Evolutionary conservation across 148 eudicot species (phyloP), one percentile per base, ranked within the genome.

Genomic region (Cornus kousa): DNA sequence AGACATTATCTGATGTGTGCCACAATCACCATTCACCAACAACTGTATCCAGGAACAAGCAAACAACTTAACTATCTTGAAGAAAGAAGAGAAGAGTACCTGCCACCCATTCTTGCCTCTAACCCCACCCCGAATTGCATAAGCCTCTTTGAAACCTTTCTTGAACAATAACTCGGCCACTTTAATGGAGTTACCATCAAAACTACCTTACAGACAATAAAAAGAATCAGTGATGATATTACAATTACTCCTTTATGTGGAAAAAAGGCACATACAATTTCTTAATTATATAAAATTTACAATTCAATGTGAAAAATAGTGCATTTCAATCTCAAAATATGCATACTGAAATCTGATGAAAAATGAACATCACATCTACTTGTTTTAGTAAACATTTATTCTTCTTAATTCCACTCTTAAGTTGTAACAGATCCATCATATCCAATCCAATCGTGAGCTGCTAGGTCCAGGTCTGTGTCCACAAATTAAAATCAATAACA

Each of bases 61-160:
- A 28, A 28, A 23, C 62, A 31, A 7, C 11, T 60, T 3, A 60
- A 68, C 33, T n/a, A 9, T 59, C 8, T 12, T 20, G 22, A 68
- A 68, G 22, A 22, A 73, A 75, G 5, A 69, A 77, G n/a, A 53
- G 78, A 55, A 57, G 67, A 23, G 35, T 74, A 93, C 99, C 94
- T 87, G 92, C 99, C 99, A 96, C 33, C 98, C 99, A 40, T 86
- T 89, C 81, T 86, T 85, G 89, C 99, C 99, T 85, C 88, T 88
- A 79, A 90, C 80, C 50, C 99, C 99, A 66, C 97, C 99, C 72
- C 87, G 88, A 82, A 96, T 89, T 70, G 99, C 98, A 80, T 90
- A 96, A 39, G 95, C 95, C 84, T 89, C 94, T 86, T 91, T 92
- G 79, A 93, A 90, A 20, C 98, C 97, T 79, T 90, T 88, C 74